Evolutionary conservation across 768 basidiomycete genomes (phyloP), one percentile per base, ranked within the genome.

Genomic region (Pleurotus citrinopileatus): DNA sequence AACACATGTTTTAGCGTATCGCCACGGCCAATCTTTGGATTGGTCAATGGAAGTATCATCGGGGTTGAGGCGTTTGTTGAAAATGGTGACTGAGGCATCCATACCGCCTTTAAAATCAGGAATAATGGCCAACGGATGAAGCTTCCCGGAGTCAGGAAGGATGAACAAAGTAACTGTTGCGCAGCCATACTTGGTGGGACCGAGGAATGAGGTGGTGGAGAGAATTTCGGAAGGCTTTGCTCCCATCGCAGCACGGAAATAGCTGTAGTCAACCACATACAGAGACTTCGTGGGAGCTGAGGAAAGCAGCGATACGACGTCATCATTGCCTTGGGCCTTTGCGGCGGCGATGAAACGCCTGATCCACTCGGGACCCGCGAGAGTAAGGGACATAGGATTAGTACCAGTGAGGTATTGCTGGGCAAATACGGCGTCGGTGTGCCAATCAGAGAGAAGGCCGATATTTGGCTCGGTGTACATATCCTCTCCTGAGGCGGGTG

Each of bases 1-100:
- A n/a, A 54, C 57, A 42, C 65, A 67, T 55, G 57, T 66, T 54
- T 69, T 69, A 8, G 67, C 67, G 36, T 67, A 67, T 13, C 67
- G 64, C 67, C 67, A 69, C 0, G 67, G 67, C 67, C 67, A 69
- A 40, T 69, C 67, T 9, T 10, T 25, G 3, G 44, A 48, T 45
- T 67, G 58, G 46, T 57, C 52, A 3, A 42, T 46, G 3, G 32
- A 25, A 19, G 46, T 40, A 13, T 29, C 40, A 3, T 60, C 60
- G 1, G 59, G 34, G 22, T 44, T 22, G 20, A 57, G 34, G 27
- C 67, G 61, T 22, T 57, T 58, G 52, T 69, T 69, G 60, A 69
- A 64, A 43, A 67, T 65, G 22, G 61, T 62, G 34, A 66, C 63
- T 19, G 66, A 64, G 2, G 44, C 53, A 2, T 57, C 57, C 55